phyloP scores from a whole-genome alignment of 2,329 filamentous ascomycete genomes.

The Nothomitra cinnamomea region DNA sequence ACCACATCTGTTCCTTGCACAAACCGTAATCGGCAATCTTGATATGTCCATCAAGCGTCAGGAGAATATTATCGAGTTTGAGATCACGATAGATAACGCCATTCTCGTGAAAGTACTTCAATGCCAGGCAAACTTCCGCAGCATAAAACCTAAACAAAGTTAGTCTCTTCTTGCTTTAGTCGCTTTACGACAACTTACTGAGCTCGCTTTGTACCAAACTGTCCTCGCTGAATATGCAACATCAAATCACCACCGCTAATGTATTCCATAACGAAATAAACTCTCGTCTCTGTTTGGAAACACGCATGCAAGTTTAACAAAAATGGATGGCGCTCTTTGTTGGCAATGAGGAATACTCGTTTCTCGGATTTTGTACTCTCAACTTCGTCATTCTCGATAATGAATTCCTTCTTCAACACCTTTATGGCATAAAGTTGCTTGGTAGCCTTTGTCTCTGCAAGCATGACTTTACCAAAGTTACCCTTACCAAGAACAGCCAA shows the following conservation, averaged over 20 bases:
- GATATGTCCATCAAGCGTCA: conserved; percentile 91
- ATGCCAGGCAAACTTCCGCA: conserved; percentile 84
- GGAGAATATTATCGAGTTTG: conserved; percentile 74
- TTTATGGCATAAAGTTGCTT: conserved; percentile 96
- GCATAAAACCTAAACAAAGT: conserved; percentile 61
- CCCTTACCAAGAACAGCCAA: conserved; percentile 94
- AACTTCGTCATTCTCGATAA: conserved; percentile 98
- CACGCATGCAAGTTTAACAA: conserved; percentile 88
- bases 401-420: conserved; percentile 98
- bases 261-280: conserved; percentile 99
- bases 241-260: conserved; percentile 97
- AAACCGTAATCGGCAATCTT: conserved; percentile 98
- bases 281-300: conserved; percentile 95
- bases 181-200: conserved; percentile 45
- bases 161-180: not conserved
- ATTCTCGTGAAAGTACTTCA: conserved; percentile 99
- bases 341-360: conserved; percentile 89
- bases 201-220: conserved; percentile 88
- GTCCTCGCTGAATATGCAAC: conserved; percentile 93
- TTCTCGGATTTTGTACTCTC: conserved; percentile 97
- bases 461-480: conserved; percentile 99
- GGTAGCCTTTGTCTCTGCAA: conserved; percentile 87
- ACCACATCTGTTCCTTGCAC: conserved; percentile 99
- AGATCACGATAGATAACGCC: conserved; percentile 87
- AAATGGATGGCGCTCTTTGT: conserved; percentile 94